These are phyloP conservation scores for Plenodomus lindquistii DNA, from an alignment of 2,329 filamentous ascomycete genomes.

Conservation along the genomic window DNA sequence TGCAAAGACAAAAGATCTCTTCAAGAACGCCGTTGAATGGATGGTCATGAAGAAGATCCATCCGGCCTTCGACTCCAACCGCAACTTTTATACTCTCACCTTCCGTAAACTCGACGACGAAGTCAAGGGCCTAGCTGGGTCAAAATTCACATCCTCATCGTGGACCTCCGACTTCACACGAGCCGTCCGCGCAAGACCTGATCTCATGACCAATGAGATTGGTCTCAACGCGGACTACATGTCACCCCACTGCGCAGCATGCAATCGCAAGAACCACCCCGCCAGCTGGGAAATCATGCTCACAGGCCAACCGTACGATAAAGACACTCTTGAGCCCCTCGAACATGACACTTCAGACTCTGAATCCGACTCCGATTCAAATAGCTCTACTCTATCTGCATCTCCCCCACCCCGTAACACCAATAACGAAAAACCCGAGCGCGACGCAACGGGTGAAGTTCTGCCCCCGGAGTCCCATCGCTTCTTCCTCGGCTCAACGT, in stretches of 20 bases:
- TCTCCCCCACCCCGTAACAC: slow-evolving; percentile 17
- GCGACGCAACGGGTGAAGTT: slow-evolving; percentile 31
- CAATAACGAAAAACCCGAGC: slow-evolving; percentile 29
- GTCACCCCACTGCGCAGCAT: slow-evolving; percentile 64
- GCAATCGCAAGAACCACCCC: slow-evolving; percentile 69
- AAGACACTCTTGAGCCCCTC: slow-evolving; percentile 67
- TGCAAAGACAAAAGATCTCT: slow-evolving; percentile 71
- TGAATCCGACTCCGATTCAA: slow-evolving; percentile 16
- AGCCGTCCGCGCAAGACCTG: slow-evolving; percentile 67
- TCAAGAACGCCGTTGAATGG: slow-evolving; percentile 76
- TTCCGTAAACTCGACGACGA: slow-evolving; percentile 75
- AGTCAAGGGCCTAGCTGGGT: slow-evolving; percentile 67
- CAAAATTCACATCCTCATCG: slow-evolving; percentile 71
- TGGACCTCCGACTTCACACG: slow-evolving; percentile 71
- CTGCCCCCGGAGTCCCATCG: slow-evolving; percentile 31
- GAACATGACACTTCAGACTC: slow-evolving; percentile 42
- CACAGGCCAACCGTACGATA: slow-evolving; percentile 67
- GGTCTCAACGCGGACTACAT: slow-evolving; percentile 14
- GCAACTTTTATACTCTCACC: slow-evolving; percentile 68
- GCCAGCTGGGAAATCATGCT: slow-evolving; percentile 68
- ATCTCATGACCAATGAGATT: slow-evolving; percentile 49
- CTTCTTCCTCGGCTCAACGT: slow-evolving; percentile 47
- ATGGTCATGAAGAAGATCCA: slow-evolving; percentile 80
- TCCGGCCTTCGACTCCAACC: slow-evolving; percentile 66
- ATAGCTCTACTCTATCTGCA: slow-evolving; percentile 17